Evolutionary conservation across 2,329 filamentous ascomycete genomes (phyloP).

Genomic region (Geosmithia morbida): DNA sequence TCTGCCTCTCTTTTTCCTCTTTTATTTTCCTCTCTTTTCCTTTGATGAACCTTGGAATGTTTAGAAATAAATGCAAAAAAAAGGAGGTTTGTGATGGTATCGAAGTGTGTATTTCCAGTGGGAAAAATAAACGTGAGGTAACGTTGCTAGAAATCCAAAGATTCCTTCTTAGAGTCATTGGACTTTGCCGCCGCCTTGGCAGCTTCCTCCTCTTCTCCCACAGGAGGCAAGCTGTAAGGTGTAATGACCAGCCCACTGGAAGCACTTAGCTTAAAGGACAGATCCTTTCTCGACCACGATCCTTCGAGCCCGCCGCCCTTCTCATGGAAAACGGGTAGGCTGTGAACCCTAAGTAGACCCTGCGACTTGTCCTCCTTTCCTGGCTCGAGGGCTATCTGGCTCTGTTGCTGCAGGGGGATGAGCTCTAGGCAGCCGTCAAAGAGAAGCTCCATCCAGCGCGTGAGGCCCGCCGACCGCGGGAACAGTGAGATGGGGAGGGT

Average conservation of each 20-base stretch:
- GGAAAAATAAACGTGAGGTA: too few relatives aligned
- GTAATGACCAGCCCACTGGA: slow-evolving; percentile 69
- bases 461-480: slow-evolving; percentile 59
- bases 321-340: slow-evolving; percentile 73
- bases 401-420: slow-evolving; percentile 48
- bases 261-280: slow-evolving; percentile 80
- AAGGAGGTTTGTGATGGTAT: neutral
- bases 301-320: slow-evolving; percentile 65
- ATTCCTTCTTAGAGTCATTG: slow-evolving; percentile 47
- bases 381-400: slow-evolving; percentile 31
- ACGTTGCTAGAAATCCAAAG: slow-evolving; percentile 53
- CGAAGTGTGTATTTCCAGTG: neutral
- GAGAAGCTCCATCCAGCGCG: slow-evolving; percentile 75
- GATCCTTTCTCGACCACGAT: slow-evolving; percentile 61
- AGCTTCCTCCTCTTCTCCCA: slow-evolving; percentile 51
- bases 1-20: too few relatives aligned
- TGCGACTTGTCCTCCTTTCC: slow-evolving; percentile 61
- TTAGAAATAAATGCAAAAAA: too few relatives aligned
- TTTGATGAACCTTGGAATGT: too few relatives aligned
- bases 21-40: too few relatives aligned
- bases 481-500: slow-evolving; percentile 71
- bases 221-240: slow-evolving; percentile 77
- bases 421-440: slow-evolving; percentile 80
- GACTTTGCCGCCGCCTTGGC: slow-evolving; percentile 19
- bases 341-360: slow-evolving; percentile 72